Conservation (phyloP, 345 rosid species). For the Geranium brycei region DNA sequence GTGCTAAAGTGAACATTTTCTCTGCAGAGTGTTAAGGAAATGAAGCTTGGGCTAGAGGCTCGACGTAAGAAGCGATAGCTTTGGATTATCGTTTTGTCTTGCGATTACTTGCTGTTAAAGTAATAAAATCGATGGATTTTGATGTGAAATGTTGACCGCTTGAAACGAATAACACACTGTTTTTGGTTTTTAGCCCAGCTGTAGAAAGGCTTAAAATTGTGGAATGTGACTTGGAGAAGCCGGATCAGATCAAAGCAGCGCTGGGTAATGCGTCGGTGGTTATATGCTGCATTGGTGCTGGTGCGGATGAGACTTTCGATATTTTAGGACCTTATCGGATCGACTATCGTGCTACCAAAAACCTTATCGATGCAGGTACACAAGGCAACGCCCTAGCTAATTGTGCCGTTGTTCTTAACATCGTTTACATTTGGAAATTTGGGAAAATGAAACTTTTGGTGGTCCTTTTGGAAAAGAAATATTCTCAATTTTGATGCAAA, state of each 20-base stretch:
- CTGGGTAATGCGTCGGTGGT: conserved; percentile 75
- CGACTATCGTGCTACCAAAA: conserved; percentile 69
- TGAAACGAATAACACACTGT: conserved; percentile 41
- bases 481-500: too few species aligned
- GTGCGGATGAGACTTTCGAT: conserved; percentile 85
- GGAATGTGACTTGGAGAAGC: conserved; percentile 92
- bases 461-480: too few species aligned
- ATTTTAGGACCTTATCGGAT: conserved; percentile 80
- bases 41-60: conserved; percentile 48
- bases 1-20: background rate
- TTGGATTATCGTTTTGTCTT: conserved; percentile 1
- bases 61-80: conserved; percentile 47
- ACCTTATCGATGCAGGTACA: conserved; percentile 87
- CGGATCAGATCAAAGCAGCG: conserved; percentile 45
- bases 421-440: too few species aligned
- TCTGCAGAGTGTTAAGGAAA: conserved; percentile 69
- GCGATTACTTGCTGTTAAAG: background rate
- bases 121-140: background rate
- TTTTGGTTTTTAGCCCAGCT: conserved; percentile 89
- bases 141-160: background rate
- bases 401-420: too few species aligned
- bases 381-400: background rate
- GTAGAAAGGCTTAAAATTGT: conserved; percentile 90
- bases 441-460: too few species aligned
- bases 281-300: conserved; percentile 89